Percentiles rank a stretch among this genome's conserved stretches.
These are phyloP conservation scores for Nothomitra cinnamomea DNA, from an alignment of 2,329 filamentous ascomycete genomes.

Conservation along the genomic window DNA sequence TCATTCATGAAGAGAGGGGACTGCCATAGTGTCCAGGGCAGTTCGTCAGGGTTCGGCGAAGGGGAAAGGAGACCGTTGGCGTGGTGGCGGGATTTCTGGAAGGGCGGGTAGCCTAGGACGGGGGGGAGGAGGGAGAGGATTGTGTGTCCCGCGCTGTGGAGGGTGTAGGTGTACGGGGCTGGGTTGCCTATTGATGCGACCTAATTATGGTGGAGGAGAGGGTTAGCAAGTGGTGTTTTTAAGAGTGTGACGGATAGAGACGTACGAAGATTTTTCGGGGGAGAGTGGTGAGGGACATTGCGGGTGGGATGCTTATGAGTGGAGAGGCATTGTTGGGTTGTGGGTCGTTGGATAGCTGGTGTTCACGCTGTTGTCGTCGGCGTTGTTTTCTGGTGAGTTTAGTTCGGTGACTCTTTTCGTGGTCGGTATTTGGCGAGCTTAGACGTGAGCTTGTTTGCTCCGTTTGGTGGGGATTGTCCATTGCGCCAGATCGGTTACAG, in stretches of 20 bases:
- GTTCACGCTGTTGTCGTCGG: too few species aligned
- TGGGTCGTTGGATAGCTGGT: too few species aligned
- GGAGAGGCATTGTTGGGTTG: too few species aligned
- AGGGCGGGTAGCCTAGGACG: constrained; percentile 26
- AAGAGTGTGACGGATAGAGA: not conserved
- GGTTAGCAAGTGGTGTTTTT: constrained; percentile 4
- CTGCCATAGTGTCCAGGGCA: constrained; percentile 47
- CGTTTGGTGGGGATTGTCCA: too few species aligned
- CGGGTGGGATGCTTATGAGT: too few species aligned
- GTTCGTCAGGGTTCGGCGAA: constrained; percentile 14
- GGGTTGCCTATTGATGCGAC: constrained; percentile 83
- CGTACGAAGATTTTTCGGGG: not conserved
- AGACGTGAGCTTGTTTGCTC: too few species aligned
- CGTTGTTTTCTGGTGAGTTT: too few species aligned
- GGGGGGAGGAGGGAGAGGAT: constrained; percentile 32
- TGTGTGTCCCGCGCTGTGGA: constrained; percentile 77
- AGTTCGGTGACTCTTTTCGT: too few species aligned
- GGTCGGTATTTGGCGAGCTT: too few species aligned
- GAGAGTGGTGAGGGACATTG: not conserved
- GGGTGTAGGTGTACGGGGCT: constrained; percentile 52
- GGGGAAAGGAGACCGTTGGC: constrained; percentile 35
- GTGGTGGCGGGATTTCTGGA: constrained; percentile 26
- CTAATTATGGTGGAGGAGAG: constrained; percentile 51
- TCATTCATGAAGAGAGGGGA: constrained; percentile 72
- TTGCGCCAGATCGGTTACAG: too few species aligned